Evolutionary conservation across 2,329 filamentous ascomycete genomes (phyloP).

Genomic region (Akanthomyces muscarius): DNA sequence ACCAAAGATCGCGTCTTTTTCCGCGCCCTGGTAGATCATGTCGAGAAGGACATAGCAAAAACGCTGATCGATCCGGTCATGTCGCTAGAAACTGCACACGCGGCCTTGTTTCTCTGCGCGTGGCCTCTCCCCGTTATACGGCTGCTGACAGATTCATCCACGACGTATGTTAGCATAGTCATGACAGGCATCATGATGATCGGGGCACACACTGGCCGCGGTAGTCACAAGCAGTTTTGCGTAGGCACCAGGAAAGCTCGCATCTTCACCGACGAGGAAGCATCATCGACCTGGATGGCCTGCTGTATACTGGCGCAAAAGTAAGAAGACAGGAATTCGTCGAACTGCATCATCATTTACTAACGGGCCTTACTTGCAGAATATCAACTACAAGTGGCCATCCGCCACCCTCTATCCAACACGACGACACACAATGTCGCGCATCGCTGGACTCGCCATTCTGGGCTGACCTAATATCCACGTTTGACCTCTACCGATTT

Average conservation of each 20-base stretch:
- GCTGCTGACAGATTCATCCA: constrained; percentile 48
- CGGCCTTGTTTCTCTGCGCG: constrained; percentile 46
- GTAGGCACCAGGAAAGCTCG: constrained; percentile 41
- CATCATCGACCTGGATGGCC: constrained; percentile 49
- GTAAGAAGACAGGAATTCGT: constrained; percentile 25
- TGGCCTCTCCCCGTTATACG: constrained; percentile 51
- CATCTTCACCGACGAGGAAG: constrained; percentile 47
- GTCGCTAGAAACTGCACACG: constrained; percentile 47
- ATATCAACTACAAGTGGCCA: constrained; percentile 42
- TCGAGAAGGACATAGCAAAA: constrained; percentile 44
- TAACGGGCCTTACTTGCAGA: constrained; percentile 23
- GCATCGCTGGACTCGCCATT: constrained; percentile 37
- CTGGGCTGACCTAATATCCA: constrained; percentile 39
- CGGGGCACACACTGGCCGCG: constrained; percentile 50
- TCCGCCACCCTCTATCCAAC: constrained; percentile 48
- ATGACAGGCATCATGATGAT: constrained; percentile 46
- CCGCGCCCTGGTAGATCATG: constrained; percentile 42
- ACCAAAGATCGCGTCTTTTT: constrained; percentile 40
- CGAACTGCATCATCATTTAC: not conserved
- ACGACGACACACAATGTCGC: constrained; percentile 42
- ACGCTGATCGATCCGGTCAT: constrained; percentile 41
- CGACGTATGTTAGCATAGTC: constrained; percentile 43
- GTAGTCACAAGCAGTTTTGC: constrained; percentile 46
- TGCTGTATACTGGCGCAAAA: constrained; percentile 50
- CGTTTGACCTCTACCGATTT: constrained; percentile 49